Evolutionary conservation across 2,329 filamentous ascomycete species (phyloP).

Genomic region (Monilinia laxa): DNA sequence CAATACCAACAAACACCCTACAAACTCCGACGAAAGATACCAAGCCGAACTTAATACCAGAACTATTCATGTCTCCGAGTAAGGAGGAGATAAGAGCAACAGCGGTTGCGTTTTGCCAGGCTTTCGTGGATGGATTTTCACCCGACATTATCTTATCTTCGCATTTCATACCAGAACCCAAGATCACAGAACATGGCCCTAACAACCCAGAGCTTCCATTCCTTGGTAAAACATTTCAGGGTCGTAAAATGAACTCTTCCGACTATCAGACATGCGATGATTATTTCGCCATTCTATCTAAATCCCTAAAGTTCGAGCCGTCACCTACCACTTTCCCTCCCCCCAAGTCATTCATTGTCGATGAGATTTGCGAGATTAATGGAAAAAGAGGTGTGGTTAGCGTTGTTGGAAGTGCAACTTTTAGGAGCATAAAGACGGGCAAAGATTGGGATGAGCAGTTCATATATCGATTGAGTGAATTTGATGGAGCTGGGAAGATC

Average conservation of each 20-base stretch:
- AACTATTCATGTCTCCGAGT: background rate
- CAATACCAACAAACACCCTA: background rate
- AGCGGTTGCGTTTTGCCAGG: slow-evolving; percentile 22
- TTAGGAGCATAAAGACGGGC: slow-evolving; percentile 43
- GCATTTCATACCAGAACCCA: slow-evolving; percentile 22
- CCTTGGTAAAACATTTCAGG: slow-evolving; percentile 42
- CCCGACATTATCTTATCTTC: slow-evolving; percentile 16
- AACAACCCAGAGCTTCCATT: slow-evolving; percentile 42
- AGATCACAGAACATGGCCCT: slow-evolving; percentile 46
- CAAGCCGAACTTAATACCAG: background rate
- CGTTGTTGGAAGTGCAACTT: slow-evolving; percentile 42
- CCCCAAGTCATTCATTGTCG: slow-evolving; percentile 37
- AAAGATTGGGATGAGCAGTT: slow-evolving; percentile 45
- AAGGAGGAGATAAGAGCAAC: background rate
- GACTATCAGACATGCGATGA: slow-evolving; percentile 39
- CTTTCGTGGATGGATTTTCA: slow-evolving; percentile 9
- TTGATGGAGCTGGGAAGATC: slow-evolving; percentile 43
- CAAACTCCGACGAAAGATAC: background rate
- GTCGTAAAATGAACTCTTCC: slow-evolving; percentile 15
- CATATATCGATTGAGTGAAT: slow-evolving; percentile 44
- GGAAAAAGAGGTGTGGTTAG: slow-evolving; percentile 38
- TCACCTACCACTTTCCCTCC: slow-evolving; percentile 18
- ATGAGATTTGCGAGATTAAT: slow-evolving; percentile 33
- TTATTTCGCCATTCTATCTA: slow-evolving; percentile 43
- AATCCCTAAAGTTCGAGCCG: slow-evolving; percentile 33